Base-by-base conservation (phyloP, 306 rosid species). In the Cyamopsis tetragonoloba region DNA sequence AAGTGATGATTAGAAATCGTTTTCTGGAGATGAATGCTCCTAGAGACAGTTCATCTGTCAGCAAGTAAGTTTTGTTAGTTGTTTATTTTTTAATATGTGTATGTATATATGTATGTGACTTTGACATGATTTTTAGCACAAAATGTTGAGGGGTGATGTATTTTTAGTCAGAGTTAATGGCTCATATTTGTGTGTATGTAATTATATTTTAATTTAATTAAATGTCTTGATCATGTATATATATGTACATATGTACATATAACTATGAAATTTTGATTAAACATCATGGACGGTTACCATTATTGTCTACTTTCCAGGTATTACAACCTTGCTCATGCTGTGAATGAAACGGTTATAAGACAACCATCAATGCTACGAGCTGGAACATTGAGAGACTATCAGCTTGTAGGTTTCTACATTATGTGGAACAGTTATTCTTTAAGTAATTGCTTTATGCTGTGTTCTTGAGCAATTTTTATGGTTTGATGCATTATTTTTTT, bases 361-460 rank as follows among this genome's bases (percentile, higher is more conserved):
- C 99, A 91, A 75, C 99, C 99, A 57, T 90, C 99, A 24, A 84
- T 88, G 87, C 72, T 95, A 73, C 86, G 97, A 76, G 85, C 95
- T 54, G 99, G 99, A 83, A 95, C 90, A 60, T 81, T 95, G 79
- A 88, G 99, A 88, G 99, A 95, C 71, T 95, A 95, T 95, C 99
- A 95, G 74, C 96, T 95, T 76, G 99, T 95, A 86, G 78, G 97
- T 81, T 84, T 51, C 86, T 75, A 43, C 35, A 56, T 58, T 80
- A 43, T 30, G 72, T 37, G 72, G 37, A 66, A 66, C 27, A 32
- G 53, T 61, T 68, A n/a, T 48, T 44, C 37, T 62, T 68, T 46
- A 24, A 14, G 5, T 22, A 39, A 31, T 30, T 44, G 15, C 5
- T 53, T 31, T 68, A 19, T 71, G 51, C 20, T 71, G 17, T 55